Base-by-base conservation (phyloP, 2,329 filamentous ascomycete species). In the Aschersonia sp. region DNA sequence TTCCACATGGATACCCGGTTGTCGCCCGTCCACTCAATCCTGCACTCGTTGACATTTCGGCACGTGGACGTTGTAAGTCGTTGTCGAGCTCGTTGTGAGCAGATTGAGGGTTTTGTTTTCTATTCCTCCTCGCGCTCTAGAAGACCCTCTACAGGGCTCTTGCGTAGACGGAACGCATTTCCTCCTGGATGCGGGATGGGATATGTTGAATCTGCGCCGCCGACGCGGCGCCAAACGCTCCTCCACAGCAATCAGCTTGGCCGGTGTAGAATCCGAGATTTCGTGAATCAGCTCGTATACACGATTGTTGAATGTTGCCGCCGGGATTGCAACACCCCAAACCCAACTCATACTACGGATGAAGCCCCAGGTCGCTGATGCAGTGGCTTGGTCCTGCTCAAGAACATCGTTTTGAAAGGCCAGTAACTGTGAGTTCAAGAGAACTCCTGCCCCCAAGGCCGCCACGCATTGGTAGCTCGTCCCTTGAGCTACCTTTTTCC, bases 231-330 rank as follows among this genome's bases (percentile, higher is more conserved):
- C 14, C 11, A 30, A 40, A 46, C 7, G 45, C 45, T 30, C 40
- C 33, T 40, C 45, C 45, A 12, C 3, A 5, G 45, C 31, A 2
- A 46, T 10, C 12, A 29, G 29, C 11, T 31, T 11, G 7, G 29
- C 33, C 9, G 29, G 4, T 37, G 32, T 22, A 30, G 35, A 4
- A 29, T 46, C 45, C 14, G 35, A 30, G 14, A 46, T 29, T 46
- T 40, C 14, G 14, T 29, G 9, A 6, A 41, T 7, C 22, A 46
- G 45, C 33, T 41, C 9, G 35, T 39, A 5, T 9, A 41, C 9
- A 37, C 45, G 45, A 40, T 41, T 46, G 45, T 46, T 46, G 45
- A 46, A 46, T 14, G 42, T 39, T 7, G 31, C 35, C 12, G 45
- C 45, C 6, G 45, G 45, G 42, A 46, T 41, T 12, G 45, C 32